Evolutionary conservation across 2,329 filamentous ascomycete species (phyloP).

Genomic region (Botrytis squamosa): DNA sequence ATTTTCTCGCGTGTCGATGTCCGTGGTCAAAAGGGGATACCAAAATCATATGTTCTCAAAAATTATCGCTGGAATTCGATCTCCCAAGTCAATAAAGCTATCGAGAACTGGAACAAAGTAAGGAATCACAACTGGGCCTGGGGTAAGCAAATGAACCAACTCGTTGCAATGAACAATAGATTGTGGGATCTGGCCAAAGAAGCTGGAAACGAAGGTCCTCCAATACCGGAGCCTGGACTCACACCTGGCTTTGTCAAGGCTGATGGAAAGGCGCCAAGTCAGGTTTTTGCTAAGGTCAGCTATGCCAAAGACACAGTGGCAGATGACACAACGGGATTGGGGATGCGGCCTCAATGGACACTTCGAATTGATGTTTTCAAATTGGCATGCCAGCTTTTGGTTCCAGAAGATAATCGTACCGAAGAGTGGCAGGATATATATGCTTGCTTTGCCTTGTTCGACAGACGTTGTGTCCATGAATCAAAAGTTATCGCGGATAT

Average conservation of each 20-base stretch:
- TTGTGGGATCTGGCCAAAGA: not conserved
- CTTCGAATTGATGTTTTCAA: slow-evolving; percentile 8
- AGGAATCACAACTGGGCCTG: not conserved
- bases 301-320: not conserved
- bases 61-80: not conserved
- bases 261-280: slow-evolving; percentile 1
- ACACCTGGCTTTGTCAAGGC: not conserved
- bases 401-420: not conserved
- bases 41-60: slow-evolving; percentile 3
- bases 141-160: not conserved
- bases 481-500: slow-evolving; percentile 1
- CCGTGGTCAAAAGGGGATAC: slow-evolving; percentile 1
- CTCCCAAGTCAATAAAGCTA: no score
- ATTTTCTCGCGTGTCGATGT: slow-evolving; percentile 4
- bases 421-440: not conserved
- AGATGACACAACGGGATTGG: not conserved
- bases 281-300: not conserved
- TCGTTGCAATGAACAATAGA: no score
- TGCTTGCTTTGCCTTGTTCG: not conserved
- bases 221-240: not conserved
- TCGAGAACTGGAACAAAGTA: not conserved
- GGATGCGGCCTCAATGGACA: slow-evolving; percentile 9
- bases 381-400: slow-evolving; percentile 2
- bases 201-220: not conserved
- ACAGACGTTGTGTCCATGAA: not conserved